phyloP scores from a whole-genome alignment of 345 rosid genomes.

The Lepidium didymum region DNA sequence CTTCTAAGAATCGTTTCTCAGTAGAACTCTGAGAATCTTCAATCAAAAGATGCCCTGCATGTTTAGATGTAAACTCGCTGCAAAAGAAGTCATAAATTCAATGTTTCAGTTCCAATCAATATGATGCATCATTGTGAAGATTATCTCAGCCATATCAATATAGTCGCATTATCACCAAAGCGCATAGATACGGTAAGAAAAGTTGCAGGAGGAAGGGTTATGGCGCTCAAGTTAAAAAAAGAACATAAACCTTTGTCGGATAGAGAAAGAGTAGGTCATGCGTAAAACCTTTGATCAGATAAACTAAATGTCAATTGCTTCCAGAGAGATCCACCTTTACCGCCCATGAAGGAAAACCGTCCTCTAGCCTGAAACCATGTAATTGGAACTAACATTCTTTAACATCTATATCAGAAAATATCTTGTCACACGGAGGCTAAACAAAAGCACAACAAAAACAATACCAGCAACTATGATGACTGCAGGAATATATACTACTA shows the following conservation, averaged over 20 bases:
- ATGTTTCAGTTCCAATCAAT: background rate
- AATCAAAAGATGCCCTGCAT: constrained; percentile 51
- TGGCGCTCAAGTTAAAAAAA: constrained; percentile 4
- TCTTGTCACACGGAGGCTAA: background rate
- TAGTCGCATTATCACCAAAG: background rate
- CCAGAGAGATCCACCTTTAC: constrained; percentile 95
- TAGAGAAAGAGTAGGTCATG: constrained; percentile 28
- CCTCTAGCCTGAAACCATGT: constrained; percentile 61
- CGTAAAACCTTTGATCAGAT: constrained; percentile 59
- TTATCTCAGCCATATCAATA: background rate
- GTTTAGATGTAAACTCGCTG: constrained; percentile 35
- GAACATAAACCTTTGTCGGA: constrained; percentile 21
- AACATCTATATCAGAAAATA: background rate
- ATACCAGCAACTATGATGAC: background rate
- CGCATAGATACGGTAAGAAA: background rate
- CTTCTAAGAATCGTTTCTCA: constrained; percentile 44
- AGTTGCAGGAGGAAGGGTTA: constrained; percentile 12
- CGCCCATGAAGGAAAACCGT: constrained; percentile 91
- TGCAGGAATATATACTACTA: constrained; percentile 1
- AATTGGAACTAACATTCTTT: background rate
- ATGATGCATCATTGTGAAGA: background rate
- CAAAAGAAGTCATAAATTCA: background rate
- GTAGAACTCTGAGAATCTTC: constrained; percentile 54
- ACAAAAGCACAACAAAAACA: background rate
- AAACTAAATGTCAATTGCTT: constrained; percentile 80